phyloP scores from a whole-genome alignment of 192 early-diverging fungal species.

The Gonapodya prolifera region DNA sequence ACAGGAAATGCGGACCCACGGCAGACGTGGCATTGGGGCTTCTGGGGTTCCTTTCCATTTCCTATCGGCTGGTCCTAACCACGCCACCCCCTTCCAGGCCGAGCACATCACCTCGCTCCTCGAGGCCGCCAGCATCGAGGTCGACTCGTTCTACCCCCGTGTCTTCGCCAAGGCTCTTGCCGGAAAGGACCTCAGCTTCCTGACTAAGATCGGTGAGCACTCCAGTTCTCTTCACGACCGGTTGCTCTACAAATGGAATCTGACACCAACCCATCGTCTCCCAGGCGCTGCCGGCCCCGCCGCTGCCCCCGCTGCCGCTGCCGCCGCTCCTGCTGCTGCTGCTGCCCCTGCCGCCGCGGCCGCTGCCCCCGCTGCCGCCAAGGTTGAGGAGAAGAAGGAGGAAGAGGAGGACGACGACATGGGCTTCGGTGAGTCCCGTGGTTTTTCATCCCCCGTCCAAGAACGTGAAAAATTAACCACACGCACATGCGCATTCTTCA shows the following conservation, averaged over 20 bases:
- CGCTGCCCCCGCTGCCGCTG: slow-evolving; percentile 41
- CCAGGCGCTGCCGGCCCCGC: slow-evolving; percentile 8
- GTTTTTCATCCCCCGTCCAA: not conserved
- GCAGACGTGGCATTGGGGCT: no score
- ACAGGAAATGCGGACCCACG: not conserved
- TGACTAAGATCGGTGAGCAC: slow-evolving; percentile 80
- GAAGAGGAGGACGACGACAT: slow-evolving; percentile 37
- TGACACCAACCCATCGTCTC: not conserved
- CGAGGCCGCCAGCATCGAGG: slow-evolving; percentile 77
- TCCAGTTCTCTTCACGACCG: slow-evolving; percentile 5
- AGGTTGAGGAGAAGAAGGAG: slow-evolving; percentile 40
- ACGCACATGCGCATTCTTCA: not conserved
- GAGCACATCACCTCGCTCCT: slow-evolving; percentile 88
- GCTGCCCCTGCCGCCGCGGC: slow-evolving; percentile 33
- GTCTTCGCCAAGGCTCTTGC: slow-evolving; percentile 98
- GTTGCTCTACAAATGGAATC: not conserved
- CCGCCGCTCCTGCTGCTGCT: slow-evolving; percentile 32
- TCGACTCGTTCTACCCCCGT: slow-evolving; percentile 90
- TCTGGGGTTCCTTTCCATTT: no score
- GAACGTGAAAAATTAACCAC: not conserved
- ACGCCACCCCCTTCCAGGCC: slow-evolving; percentile 39
- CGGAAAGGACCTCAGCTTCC: slow-evolving; percentile 76
- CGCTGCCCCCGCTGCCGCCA: slow-evolving; percentile 25
- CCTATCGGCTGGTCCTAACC: no score
- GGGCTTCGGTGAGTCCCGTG: slow-evolving; percentile 4